phyloP scores from a whole-genome alignment of 1,284 basidiomycete genomes.

The Clitocybe nebularis region DNA sequence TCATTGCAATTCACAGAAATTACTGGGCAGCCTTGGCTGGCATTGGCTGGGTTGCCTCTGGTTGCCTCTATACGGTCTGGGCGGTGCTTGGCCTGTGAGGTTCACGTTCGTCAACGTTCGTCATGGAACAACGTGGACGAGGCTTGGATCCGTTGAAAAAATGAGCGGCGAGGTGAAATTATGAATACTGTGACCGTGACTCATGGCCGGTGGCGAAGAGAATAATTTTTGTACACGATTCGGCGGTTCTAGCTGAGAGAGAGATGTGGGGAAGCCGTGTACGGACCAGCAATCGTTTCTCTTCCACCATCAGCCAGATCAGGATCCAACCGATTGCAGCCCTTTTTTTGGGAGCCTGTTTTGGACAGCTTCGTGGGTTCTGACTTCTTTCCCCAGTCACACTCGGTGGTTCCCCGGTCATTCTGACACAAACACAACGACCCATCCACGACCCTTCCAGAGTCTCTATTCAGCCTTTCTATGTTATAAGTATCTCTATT shows the following conservation, averaged over 20 bases:
- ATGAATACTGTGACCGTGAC: constrained; percentile 5
- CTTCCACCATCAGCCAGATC: constrained; percentile 5
- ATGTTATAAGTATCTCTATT: constrained; percentile 6
- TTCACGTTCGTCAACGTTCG: constrained; percentile 6
- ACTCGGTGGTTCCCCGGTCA: constrained; percentile 13
- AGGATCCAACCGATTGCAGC: constrained; percentile 4
- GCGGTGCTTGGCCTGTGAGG: background rate
- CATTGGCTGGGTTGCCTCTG: too few relatives aligned
- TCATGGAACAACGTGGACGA: constrained; percentile 6
- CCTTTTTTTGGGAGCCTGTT: constrained; percentile 7
- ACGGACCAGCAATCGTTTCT: constrained; percentile 3
- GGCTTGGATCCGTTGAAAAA: background rate
- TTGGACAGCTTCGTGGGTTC: constrained; percentile 2
- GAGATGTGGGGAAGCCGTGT: constrained; percentile 12
- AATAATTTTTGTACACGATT: too few relatives aligned
- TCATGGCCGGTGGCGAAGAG: too few relatives aligned
- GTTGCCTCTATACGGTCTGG: constrained; percentile 1
- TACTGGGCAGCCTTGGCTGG: too few relatives aligned
- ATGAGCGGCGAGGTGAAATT: background rate
- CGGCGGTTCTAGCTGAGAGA: constrained; percentile 2
- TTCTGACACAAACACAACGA: background rate
- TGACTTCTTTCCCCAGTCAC: constrained; percentile 4
- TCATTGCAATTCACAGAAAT: constrained; percentile 4
- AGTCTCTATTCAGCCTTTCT: background rate
- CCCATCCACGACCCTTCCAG: background rate